Evolutionary conservation across 2,329 filamentous ascomycete species (phyloP).

Genomic region (Penicillium sp.): DNA sequence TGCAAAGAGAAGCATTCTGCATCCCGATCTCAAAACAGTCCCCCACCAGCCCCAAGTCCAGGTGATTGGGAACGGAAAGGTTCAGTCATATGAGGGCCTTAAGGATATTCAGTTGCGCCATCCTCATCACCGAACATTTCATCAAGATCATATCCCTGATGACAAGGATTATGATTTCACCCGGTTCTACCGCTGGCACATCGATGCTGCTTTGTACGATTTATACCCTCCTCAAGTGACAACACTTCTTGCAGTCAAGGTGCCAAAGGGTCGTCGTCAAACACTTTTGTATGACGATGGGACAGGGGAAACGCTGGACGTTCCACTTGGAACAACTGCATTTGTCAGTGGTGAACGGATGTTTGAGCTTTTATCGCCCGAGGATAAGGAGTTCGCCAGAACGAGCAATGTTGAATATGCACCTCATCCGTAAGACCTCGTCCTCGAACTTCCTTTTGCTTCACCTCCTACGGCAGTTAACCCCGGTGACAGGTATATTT

Average conservation of each 20-base stretch:
- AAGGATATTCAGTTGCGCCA: constrained; percentile 68
- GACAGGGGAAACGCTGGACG: constrained; percentile 63
- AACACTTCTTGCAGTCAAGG: constrained; percentile 70
- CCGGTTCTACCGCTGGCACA: constrained; percentile 76
- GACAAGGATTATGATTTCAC: constrained; percentile 60
- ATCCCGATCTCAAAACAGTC: constrained; percentile 78
- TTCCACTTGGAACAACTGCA: constrained; percentile 74
- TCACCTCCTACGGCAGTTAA: background rate
- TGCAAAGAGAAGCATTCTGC: constrained; percentile 65
- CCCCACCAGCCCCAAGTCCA: constrained; percentile 79
- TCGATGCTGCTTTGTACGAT: constrained; percentile 75
- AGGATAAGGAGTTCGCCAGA: constrained; percentile 68
- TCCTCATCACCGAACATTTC: constrained; percentile 77
- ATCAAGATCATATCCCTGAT: constrained; percentile 64
- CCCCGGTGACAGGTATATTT: constrained; percentile 55
- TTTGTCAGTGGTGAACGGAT: constrained; percentile 72
- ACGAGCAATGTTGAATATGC: constrained; percentile 72
- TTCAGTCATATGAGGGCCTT: constrained; percentile 70
- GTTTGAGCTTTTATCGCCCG: constrained; percentile 66
- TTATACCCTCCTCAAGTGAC: constrained; percentile 74
- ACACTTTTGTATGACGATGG: constrained; percentile 74
- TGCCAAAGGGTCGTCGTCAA: constrained; percentile 67
- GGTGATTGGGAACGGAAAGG: constrained; percentile 74
- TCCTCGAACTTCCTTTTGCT: background rate
- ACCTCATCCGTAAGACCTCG: constrained; percentile 61